Base-by-base conservation (phyloP, 2,329 filamentous ascomycete genomes). In the Parasarocladium wereldwijsianum region DNA sequence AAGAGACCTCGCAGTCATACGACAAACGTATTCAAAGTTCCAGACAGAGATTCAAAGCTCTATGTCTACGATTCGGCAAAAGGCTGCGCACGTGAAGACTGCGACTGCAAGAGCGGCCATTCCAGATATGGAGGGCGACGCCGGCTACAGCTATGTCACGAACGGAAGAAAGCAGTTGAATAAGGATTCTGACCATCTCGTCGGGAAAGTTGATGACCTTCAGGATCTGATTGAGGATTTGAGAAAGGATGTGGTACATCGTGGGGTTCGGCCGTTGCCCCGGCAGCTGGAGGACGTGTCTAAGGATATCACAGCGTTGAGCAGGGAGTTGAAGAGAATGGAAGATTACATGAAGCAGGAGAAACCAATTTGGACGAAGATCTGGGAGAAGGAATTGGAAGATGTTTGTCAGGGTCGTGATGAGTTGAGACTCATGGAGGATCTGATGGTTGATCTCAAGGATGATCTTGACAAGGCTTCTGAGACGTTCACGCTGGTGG, bases 321-420 rank as follows among this genome's bases (percentile, higher is more conserved):
- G 76, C 28, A 77, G 84, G 46, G 86, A 94, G 46, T 72, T 98
- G 38, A 90, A 83, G 66, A 86, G 82, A 57, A 78, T 98, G 68
- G 82, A 93, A 49, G 86, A 93, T 11, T 93, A 81, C 60, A 70
- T 98, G 58, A 77, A 76, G 43, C 71, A 73, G 26, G 90, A 98
- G 66, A 93, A 93, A 54, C 90, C 90, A 0, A 65, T 94, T 34
- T 98, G 90, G 87, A 94, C 85, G 32, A 94, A 94, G 70, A 93
- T 96, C 39, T 98, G 90, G 90, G 87, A 96, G 67, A 86, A 92
- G 56, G 86, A 96, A 52, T 64, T 98, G 26, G 84, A 96, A 52
- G 77, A 87, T 31, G 87, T 98, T 3, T 96, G 90, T 57, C 85
- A 93, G 50, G 90, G 94, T 46, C 76, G 86, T 40, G 87, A 96